Evolutionary conservation across 2,329 filamentous ascomycete species (phyloP).

Genomic region (Pleoardoris graminearum): DNA sequence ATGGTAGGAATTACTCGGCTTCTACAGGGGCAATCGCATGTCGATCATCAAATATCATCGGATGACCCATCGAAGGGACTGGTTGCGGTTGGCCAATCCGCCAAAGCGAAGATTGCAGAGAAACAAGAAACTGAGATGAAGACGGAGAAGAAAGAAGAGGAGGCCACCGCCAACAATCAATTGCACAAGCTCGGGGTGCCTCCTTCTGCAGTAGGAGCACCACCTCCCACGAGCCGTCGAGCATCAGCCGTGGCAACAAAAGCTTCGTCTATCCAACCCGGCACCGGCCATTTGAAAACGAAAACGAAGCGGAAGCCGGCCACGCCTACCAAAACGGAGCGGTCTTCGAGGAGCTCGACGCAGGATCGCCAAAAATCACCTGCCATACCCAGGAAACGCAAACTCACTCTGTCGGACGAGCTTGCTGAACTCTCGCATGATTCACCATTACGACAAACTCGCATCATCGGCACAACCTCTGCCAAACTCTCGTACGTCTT

Average conservation of each 20-base stretch:
- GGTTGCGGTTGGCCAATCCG: slow-evolving; percentile 29
- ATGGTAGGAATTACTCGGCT: slow-evolving; percentile 63
- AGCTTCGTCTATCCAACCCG: slow-evolving; percentile 23
- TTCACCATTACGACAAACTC: slow-evolving; percentile 62
- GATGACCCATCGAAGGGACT: slow-evolving; percentile 33
- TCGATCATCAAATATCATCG: slow-evolving; percentile 46
- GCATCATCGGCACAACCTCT: slow-evolving; percentile 77
- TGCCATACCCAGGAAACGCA: slow-evolving; percentile 34
- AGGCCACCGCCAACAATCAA: slow-evolving; percentile 2
- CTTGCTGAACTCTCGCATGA: slow-evolving; percentile 40
- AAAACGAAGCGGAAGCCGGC: neutral
- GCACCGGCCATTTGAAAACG: neutral
- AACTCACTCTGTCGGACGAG: slow-evolving; percentile 37
- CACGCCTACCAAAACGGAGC: neutral
- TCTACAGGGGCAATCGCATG: slow-evolving; percentile 58
- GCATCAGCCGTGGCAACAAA: slow-evolving; percentile 27
- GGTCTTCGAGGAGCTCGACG: neutral
- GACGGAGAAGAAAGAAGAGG: slow-evolving; percentile 13
- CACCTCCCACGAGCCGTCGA: slow-evolving; percentile 36
- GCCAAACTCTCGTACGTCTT: slow-evolving; percentile 86
- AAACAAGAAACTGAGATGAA: slow-evolving; percentile 28
- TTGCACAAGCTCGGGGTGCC: slow-evolving; percentile 47
- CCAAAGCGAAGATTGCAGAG: slow-evolving; percentile 30
- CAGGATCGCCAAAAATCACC: slow-evolving; percentile 15
- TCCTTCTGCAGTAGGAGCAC: slow-evolving; percentile 44